Conservation (phyloP, 371 early-diverging fungal genomes). For the Lichtheimia corymbifera region DNA sequence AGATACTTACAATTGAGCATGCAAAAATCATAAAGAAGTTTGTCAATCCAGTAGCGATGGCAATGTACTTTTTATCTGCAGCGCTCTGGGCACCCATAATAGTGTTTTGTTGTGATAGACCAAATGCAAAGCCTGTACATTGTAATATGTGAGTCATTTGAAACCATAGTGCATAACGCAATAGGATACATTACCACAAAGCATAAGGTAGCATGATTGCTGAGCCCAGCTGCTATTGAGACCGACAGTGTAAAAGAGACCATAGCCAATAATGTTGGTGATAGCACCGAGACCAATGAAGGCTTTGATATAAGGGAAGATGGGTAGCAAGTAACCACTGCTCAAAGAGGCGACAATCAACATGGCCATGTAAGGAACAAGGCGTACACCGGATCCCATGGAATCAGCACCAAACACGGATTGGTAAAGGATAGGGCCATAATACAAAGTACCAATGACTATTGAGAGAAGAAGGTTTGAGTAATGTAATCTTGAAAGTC, state of each 20-base stretch:
- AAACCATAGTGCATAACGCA: no score
- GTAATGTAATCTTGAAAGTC: background rate
- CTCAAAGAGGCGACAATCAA: conserved; percentile 42
- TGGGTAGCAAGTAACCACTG: conserved; percentile 24
- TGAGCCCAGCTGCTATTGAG: conserved; percentile 34
- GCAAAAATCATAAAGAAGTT: conserved; percentile 43
- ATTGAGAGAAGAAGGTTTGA: background rate
- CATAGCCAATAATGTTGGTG: conserved; percentile 39
- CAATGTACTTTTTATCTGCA: conserved; percentile 53
- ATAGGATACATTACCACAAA: conserved; percentile 22
- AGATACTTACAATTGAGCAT: conserved; percentile 23
- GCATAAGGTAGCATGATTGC: conserved; percentile 41
- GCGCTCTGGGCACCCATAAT: conserved; percentile 61
- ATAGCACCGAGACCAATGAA: conserved; percentile 32
- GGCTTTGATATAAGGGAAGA: conserved; percentile 31
- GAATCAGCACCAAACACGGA: conserved; percentile 44
- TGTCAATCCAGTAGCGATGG: conserved; percentile 59
- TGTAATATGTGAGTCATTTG: background rate
- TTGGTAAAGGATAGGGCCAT: conserved; percentile 65
- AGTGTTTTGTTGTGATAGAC: conserved; percentile 62
- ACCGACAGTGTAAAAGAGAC: conserved; percentile 43
- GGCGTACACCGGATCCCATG: conserved; percentile 44
- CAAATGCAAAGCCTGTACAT: conserved; percentile 52
- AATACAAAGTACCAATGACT: conserved; percentile 70
- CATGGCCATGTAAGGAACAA: conserved; percentile 46